Evolutionary conservation across 140 eudicot species (phyloP).

Genomic region (Ambrosia hybrid): DNA sequence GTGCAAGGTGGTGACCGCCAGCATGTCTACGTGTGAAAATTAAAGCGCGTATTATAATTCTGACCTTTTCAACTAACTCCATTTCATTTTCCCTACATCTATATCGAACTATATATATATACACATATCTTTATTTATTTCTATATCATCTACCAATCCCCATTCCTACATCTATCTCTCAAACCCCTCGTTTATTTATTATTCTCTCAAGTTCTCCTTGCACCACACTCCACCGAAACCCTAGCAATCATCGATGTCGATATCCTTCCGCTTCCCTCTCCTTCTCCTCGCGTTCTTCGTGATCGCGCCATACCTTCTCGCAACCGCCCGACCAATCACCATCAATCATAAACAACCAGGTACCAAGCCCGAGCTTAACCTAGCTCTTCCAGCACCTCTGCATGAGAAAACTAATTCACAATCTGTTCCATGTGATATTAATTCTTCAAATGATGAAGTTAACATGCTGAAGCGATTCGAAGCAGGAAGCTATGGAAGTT

Average conservation of each 20-base stretch:
- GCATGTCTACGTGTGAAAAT: neutral
- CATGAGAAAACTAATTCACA: neutral
- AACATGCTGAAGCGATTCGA: constrained; percentile 19
- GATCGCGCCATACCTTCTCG: neutral
- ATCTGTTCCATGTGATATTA: constrained; percentile 30
- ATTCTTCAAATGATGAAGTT: constrained; percentile 10
- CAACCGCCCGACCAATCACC: constrained; percentile 27
- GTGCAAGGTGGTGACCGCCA: neutral
- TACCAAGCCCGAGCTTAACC: constrained; percentile 17
- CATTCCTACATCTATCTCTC: neutral
- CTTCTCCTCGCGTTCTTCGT: constrained; percentile 19
- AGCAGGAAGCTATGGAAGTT: constrained; percentile 28
- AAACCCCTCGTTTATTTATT: neutral
- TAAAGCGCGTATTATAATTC: neutral
- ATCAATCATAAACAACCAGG: neutral
- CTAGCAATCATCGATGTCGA: constrained; percentile 19
- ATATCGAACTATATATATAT: too few species aligned
- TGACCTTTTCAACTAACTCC: constrained; percentile 11
- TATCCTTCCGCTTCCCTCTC: neutral
- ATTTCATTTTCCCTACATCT: neutral
- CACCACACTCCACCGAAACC: constrained; percentile 27
- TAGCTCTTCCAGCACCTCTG: neutral
- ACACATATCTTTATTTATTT: too few species aligned
- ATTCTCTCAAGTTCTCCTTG: constrained; percentile 8
- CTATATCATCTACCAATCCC: neutral